phyloP scores from a whole-genome alignment of 2,329 filamentous ascomycete species.

The Chaetomium strumarium region DNA sequence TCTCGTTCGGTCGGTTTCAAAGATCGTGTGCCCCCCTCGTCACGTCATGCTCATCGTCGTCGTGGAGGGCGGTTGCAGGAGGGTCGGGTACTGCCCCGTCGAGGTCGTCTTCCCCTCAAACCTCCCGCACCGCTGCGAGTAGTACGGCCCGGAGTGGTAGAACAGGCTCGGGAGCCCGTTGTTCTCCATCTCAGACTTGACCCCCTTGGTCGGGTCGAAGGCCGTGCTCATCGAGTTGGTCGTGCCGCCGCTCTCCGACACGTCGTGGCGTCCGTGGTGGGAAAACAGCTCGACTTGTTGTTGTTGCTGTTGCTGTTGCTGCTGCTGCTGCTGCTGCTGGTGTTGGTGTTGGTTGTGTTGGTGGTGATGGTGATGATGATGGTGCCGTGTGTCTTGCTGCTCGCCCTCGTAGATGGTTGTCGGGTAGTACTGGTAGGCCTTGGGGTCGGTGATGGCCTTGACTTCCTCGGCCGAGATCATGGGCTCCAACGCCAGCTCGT shows the following conservation, averaged over 20 bases:
- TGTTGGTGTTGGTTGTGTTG: slow-evolving; percentile 26
- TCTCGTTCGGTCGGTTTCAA: not conserved
- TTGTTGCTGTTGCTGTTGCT: slow-evolving; percentile 23
- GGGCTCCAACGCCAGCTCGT: slow-evolving; percentile 46
- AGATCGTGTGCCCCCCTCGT: not conserved
- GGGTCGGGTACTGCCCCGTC: slow-evolving; percentile 48
- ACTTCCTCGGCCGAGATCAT: slow-evolving; percentile 47
- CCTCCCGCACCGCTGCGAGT: slow-evolving; percentile 39
- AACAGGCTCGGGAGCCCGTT: slow-evolving; percentile 42
- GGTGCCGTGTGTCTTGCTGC: slow-evolving; percentile 35
- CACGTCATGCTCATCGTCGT: slow-evolving; percentile 42
- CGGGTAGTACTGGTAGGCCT: slow-evolving; percentile 52
- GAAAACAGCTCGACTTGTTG: slow-evolving; percentile 46
- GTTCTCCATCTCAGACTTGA: slow-evolving; percentile 46
- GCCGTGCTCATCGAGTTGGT: slow-evolving; percentile 31
- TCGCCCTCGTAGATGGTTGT: slow-evolving; percentile 44
- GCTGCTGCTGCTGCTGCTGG: no score
- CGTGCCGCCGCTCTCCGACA: slow-evolving; percentile 27
- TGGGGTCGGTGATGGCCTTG: slow-evolving; percentile 43
- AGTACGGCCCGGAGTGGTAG: slow-evolving; percentile 37
- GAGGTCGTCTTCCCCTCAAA: slow-evolving; percentile 50
- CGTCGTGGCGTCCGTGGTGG: slow-evolving; percentile 24
- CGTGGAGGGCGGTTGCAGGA: slow-evolving; percentile 35
- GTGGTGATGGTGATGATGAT: slow-evolving; percentile 6
- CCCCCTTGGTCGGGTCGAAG: slow-evolving; percentile 37